Evolutionary conservation across 2,329 filamentous ascomycete species (phyloP), one percentile per base, ranked within the genome.

Genomic region (Xylariaceae sp.): DNA sequence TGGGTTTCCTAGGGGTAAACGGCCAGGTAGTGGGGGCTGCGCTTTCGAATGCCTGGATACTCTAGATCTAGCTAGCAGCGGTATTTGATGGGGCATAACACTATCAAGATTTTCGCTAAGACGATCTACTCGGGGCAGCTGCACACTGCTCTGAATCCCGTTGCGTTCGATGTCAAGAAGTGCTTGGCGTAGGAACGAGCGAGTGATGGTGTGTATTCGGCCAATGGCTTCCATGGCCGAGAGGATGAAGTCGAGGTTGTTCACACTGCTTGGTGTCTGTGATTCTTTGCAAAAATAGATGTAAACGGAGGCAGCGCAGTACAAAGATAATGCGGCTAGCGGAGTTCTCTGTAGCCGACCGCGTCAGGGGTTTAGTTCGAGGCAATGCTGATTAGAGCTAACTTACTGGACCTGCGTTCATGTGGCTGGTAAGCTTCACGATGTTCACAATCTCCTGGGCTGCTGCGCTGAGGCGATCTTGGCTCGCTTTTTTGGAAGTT

Each of bases 381-480:
- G n/a, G 18, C n/a, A 20, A 20, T 20, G 16, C 32, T 24, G 13
- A 16, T 35, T 29, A 9, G 15, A 8, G 6, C 2, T 20, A 7
- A 51, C 88, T 75, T 80, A 93, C 89, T 54, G 81, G 78, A 26
- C 81, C 77, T 50, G 87, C 72, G 65, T 88, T 86, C 33, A 87
- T 74, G 67, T 93, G 88, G 58, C 84, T 86, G 26, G 90, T 86
- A 73, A 91, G 81, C 52, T 88, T 88, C 80, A 96, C 87, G 43
- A 96, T 90, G 55, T 84, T 89, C 15, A 89, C 85, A 54, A 96
- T 89, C 67, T 96, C 91, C 43, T 90, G 86, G 0, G 92, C 92
- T 10, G 93, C 88, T 24, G 90, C 87, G 41, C 88, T 82, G 60
- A 92, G 86, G 46, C 92, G 82, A 23, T 84, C 79, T 61, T 90